Conservation (phyloP, 2,329 filamentous ascomycete genomes). For the Lomentospora prolificans region DNA sequence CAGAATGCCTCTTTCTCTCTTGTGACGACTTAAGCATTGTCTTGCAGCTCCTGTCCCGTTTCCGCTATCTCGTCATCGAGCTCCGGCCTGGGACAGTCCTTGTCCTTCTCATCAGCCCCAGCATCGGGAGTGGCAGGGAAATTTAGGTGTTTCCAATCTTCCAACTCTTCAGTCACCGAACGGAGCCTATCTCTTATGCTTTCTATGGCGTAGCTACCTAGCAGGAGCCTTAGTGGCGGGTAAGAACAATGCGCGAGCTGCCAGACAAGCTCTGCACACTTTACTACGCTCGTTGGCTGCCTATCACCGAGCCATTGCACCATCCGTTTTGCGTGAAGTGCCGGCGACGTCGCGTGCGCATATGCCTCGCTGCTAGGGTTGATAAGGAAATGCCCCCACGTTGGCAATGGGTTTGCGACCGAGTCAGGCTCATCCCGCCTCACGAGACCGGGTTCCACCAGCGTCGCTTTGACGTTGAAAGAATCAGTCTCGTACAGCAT, state of each 20-base stretch:
- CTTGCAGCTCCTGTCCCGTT: neutral
- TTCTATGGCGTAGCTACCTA: conserved; percentile 91
- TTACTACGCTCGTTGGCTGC: conserved; percentile 86
- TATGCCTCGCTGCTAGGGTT: conserved; percentile 80
- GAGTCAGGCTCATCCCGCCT: conserved; percentile 69
- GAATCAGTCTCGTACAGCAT: conserved; percentile 91
- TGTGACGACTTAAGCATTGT: neutral
- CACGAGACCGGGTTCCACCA: conserved; percentile 86
- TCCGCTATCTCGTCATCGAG: conserved; percentile 4
- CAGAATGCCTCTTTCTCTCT: too few relatives aligned
- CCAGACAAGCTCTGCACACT: conserved; percentile 90
- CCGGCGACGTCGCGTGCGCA: conserved; percentile 64
- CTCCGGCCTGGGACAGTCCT: conserved; percentile 10
- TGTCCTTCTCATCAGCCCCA: conserved; percentile 7
- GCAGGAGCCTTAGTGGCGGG: conserved; percentile 73
- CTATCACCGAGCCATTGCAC: conserved; percentile 90
- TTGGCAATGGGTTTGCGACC: conserved; percentile 50
- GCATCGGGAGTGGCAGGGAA: conserved; percentile 23
- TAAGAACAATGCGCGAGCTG: conserved; percentile 91
- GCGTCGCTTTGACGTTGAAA: conserved; percentile 87
- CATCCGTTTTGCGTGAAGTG: conserved; percentile 81
- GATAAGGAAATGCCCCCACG: conserved; percentile 87
- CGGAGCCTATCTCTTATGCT: conserved; percentile 84
- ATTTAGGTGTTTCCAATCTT: conserved; percentile 84
- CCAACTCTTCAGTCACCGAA: conserved; percentile 88